Conservation (phyloP, 768 basidiomycete genomes). For the Tephrocybe rancida region DNA sequence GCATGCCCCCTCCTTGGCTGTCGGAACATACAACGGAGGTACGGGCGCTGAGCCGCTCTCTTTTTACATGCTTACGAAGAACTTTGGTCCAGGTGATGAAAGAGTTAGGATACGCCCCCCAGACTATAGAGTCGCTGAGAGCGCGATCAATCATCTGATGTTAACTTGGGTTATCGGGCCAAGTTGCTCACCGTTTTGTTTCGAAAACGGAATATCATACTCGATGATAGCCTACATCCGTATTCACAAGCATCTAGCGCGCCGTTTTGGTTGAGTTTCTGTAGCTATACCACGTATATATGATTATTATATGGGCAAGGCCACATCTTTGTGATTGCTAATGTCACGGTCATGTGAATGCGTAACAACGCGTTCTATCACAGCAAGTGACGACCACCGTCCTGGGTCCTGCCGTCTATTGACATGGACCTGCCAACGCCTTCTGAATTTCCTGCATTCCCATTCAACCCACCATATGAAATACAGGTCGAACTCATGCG, state of each 20-base stretch:
- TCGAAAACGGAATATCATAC: no score
- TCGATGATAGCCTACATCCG: no score
- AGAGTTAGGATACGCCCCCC: conserved; percentile 32
- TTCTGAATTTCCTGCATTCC: conserved; percentile 73
- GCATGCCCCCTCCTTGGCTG: conserved; percentile 82
- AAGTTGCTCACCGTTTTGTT: no score
- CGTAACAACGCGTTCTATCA: conserved; percentile 13
- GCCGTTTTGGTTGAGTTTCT: background rate
- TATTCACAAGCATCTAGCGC: no score
- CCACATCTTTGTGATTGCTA: no score
- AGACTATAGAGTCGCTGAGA: conserved; percentile 18
- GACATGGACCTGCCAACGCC: conserved; percentile 63
- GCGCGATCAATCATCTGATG: conserved; percentile 18
- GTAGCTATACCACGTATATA: no score
- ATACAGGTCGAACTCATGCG: conserved; percentile 90
- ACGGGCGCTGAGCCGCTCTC: conserved; percentile 10
- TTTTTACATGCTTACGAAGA: background rate
- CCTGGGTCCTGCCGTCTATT: conserved; percentile 14
- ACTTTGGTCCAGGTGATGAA: conserved; percentile 22
- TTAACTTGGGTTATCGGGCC: no score
- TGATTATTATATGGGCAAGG: no score
- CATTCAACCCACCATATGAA: conserved; percentile 78
- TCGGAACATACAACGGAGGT: conserved; percentile 86
- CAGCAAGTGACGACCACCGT: no score
- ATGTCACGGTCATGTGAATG: background rate